phyloP scores from a whole-genome alignment of 176 grass and related monocot genomes.

The Pontederia paniculata region DNA sequence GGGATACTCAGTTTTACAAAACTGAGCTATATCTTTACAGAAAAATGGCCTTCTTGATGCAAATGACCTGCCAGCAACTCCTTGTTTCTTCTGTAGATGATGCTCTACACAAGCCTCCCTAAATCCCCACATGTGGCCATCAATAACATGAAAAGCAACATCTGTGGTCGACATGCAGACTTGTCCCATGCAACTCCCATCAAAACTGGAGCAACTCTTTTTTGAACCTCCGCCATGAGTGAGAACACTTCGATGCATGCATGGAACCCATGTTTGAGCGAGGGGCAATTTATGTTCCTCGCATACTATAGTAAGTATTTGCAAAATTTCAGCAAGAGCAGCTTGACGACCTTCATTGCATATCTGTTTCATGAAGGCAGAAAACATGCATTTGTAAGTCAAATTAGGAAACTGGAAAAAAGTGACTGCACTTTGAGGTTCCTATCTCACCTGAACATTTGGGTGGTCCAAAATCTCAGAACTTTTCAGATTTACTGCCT shows the following conservation, averaged over 20 bases:
- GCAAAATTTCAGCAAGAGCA: slow-evolving; percentile 81
- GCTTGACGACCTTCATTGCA: slow-evolving; percentile 86
- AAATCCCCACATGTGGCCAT: slow-evolving; percentile 79
- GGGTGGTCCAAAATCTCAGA: slow-evolving; percentile 69
- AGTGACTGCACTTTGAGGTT: neutral
- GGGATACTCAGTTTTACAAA: slow-evolving; percentile 71
- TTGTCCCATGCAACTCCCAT: slow-evolving; percentile 69
- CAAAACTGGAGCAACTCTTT: slow-evolving; percentile 86
- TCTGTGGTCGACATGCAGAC: slow-evolving; percentile 97
- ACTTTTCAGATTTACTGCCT: slow-evolving; percentile 94
- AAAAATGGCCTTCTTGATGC: slow-evolving; percentile 49
- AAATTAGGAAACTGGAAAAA: slow-evolving; percentile 14
- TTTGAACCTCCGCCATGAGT: slow-evolving; percentile 73
- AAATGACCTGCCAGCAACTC: slow-evolving; percentile 70
- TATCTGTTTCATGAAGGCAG: slow-evolving; percentile 38
- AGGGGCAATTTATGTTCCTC: slow-evolving; percentile 83
- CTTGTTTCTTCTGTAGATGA: slow-evolving; percentile 89
- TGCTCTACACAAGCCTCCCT: slow-evolving; percentile 94
- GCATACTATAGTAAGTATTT: slow-evolving; percentile 69
- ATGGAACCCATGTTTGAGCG: slow-evolving; percentile 93
- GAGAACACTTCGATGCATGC: slow-evolving; percentile 63
- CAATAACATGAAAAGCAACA: slow-evolving; percentile 72
- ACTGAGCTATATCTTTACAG: slow-evolving; percentile 53
- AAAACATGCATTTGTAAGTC: slow-evolving; percentile 22
- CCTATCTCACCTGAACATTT: slow-evolving; percentile 53